Conservation (phyloP, 2,329 filamentous ascomycete species). For the Immersiporthe knoxdaviesiana region DNA sequence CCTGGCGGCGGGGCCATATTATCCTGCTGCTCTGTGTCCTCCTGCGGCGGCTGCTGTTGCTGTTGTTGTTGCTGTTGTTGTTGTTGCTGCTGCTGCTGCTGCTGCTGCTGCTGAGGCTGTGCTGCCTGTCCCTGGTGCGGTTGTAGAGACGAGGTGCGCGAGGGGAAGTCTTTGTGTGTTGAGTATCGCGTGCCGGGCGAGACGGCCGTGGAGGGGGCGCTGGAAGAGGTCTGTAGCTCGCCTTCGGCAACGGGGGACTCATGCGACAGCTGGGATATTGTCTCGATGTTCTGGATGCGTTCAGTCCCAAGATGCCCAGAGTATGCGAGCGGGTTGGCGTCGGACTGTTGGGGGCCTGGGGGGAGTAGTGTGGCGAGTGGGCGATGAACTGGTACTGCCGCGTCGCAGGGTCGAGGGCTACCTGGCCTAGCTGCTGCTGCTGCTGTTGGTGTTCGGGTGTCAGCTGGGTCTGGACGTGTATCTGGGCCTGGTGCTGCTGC, state of each 20-base stretch:
- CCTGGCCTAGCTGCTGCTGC: slow-evolving; percentile 42
- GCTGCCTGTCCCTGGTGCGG: slow-evolving; percentile 35
- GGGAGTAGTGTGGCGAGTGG: slow-evolving; percentile 36
- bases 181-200: slow-evolving; percentile 48
- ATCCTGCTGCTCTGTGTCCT: slow-evolving; percentile 25
- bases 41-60: slow-evolving; percentile 38
- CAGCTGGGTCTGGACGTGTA: slow-evolving; percentile 42
- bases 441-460: slow-evolving; percentile 42
- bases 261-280: slow-evolving; percentile 64
- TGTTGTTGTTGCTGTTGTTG: slow-evolving; percentile 35
- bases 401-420: slow-evolving; percentile 43
- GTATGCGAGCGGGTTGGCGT: slow-evolving; percentile 41
- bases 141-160: slow-evolving; percentile 37
- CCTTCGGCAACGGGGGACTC: slow-evolving; percentile 60
- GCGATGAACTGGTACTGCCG: slow-evolving; percentile 35
- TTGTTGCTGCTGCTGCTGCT: slow-evolving; percentile 37
- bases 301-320: slow-evolving; percentile 43
- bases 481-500: slow-evolving; percentile 45
- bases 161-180: slow-evolving; percentile 43
- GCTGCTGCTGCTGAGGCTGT: slow-evolving; percentile 33
- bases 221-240: slow-evolving; percentile 45
- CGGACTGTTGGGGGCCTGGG: slow-evolving; percentile 38
- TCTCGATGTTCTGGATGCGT: slow-evolving; percentile 58
- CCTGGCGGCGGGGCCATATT: slow-evolving; percentile 54
- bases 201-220: slow-evolving; percentile 44